Conservation (phyloP, 106 monocot species). For the Dactylorhiza incarnata region DNA sequence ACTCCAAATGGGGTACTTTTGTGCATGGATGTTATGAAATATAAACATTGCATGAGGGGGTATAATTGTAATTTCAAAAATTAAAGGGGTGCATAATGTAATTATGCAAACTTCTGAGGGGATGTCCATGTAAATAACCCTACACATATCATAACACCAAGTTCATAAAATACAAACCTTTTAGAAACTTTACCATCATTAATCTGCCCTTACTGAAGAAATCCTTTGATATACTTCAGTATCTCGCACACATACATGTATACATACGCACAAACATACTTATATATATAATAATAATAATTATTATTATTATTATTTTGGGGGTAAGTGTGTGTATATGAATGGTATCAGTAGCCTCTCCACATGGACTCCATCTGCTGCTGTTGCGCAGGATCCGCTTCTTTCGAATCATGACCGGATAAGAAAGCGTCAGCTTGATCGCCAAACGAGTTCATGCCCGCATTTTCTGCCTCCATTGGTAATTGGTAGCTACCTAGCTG, state of each 20-base stretch:
- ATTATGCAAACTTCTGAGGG: too few species aligned
- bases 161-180: not conserved
- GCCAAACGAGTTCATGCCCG: slow-evolving; percentile 17
- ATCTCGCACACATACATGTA: not conserved
- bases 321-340: too few species aligned
- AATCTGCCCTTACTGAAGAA: not conserved
- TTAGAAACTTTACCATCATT: not conserved
- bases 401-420: slow-evolving; percentile 9
- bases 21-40: too few species aligned
- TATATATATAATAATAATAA: too few species aligned
- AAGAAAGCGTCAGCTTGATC: slow-evolving; percentile 8
- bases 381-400: slow-evolving; percentile 4
- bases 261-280: not conserved
- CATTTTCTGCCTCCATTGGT: not conserved
- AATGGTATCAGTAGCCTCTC: slow-evolving; percentile 12
- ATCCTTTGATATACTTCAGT: not conserved
- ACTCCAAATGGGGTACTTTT: too few species aligned
- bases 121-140: too few species aligned
- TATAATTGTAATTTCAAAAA: too few species aligned
- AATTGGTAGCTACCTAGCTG: slow-evolving; percentile 10
- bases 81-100: too few species aligned
- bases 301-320: too few species aligned
- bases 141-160: too few species aligned
- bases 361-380: slow-evolving; percentile 29
- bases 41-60: too few species aligned